Percentiles rank a stretch among this genome's conserved stretches.
These are phyloP conservation scores for Ziziphus jujuba DNA, from an alignment of 306 rosid genomes.

Conservation along the genomic window DNA sequence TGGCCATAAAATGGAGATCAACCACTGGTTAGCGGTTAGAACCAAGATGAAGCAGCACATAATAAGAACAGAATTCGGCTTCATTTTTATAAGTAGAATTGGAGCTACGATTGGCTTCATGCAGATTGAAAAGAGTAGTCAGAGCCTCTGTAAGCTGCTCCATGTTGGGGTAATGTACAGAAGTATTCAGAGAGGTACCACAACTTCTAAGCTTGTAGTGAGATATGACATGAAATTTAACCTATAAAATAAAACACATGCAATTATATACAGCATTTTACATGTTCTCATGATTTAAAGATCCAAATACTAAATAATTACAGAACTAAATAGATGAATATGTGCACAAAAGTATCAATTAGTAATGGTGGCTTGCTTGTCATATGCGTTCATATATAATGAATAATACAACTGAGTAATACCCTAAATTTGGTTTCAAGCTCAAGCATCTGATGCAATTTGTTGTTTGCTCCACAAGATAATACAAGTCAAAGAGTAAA, in stretches of 20 bases:
- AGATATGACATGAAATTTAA: constrained; percentile 76
- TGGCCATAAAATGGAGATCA: constrained; percentile 36
- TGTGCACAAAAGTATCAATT: not conserved
- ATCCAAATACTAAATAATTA: constrained; percentile 2
- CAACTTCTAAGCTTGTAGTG: constrained; percentile 59
- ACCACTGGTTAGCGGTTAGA: constrained; percentile 64
- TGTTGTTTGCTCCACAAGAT: not conserved
- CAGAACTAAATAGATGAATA: not conserved
- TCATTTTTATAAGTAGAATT: constrained; percentile 55
- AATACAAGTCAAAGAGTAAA: not conserved
- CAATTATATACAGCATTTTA: constrained; percentile 1
- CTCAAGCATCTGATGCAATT: too few relatives aligned
- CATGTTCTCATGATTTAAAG: constrained; percentile 7
- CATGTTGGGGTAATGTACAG: constrained; percentile 77
- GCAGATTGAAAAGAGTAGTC: constrained; percentile 60
- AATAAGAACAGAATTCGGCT: constrained; percentile 79
- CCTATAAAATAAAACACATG: constrained; percentile 56
- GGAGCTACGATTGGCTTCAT: constrained; percentile 54
- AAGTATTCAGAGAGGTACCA: constrained; percentile 48
- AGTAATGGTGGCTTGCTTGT: not conserved
- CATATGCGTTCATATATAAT: too few relatives aligned
- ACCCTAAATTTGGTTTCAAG: too few relatives aligned
- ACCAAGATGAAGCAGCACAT: constrained; percentile 88
- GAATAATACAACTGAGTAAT: too few relatives aligned
- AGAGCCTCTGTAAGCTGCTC: constrained; percentile 88